Conservation (phyloP, 768 basidiomycete genomes). For the Tricholoma matsutake region DNA sequence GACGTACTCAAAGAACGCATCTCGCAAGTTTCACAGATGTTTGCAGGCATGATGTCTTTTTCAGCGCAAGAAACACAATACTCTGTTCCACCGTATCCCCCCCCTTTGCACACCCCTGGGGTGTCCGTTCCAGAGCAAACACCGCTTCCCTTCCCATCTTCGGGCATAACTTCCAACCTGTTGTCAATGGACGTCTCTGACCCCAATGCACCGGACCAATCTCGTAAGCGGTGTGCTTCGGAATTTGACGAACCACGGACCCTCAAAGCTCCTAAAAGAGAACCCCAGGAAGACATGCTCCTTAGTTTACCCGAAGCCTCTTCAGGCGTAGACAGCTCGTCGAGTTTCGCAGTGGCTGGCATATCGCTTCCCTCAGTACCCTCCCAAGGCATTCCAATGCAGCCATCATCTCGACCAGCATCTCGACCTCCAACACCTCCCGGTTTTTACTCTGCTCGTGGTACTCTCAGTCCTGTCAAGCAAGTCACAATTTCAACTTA, state of each 20-base stretch:
- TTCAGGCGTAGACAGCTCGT: conserved; percentile 9
- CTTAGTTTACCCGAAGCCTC: conserved; percentile 25
- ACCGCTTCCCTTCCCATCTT: conserved; percentile 14
- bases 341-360: conserved; percentile 13
- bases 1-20: conserved; percentile 56
- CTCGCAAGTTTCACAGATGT: conserved; percentile 50
- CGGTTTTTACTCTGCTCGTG: conserved; percentile 25
- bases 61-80: conserved; percentile 7
- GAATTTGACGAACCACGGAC: conserved; percentile 40
- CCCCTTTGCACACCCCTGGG: conserved; percentile 15
- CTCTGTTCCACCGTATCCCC: conserved; percentile 10
- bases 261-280: conserved; percentile 45
- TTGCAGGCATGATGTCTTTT: conserved; percentile 39
- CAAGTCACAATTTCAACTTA: conserved; percentile 19
- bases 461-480: conserved; percentile 28
- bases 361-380: conserved; percentile 11
- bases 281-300: conserved; percentile 42
- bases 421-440: conserved; percentile 39
- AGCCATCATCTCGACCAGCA: conserved; percentile 23
- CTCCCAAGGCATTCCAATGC: conserved; percentile 7
- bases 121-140: conserved; percentile 13
- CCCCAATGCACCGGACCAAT: conserved; percentile 33
- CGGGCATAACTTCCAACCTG: conserved; percentile 9
- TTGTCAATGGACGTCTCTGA: conserved; percentile 24
- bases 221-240: conserved; percentile 43